Base-by-base conservation (phyloP, 106 monocot species). In the Posidonia australis region DNA sequence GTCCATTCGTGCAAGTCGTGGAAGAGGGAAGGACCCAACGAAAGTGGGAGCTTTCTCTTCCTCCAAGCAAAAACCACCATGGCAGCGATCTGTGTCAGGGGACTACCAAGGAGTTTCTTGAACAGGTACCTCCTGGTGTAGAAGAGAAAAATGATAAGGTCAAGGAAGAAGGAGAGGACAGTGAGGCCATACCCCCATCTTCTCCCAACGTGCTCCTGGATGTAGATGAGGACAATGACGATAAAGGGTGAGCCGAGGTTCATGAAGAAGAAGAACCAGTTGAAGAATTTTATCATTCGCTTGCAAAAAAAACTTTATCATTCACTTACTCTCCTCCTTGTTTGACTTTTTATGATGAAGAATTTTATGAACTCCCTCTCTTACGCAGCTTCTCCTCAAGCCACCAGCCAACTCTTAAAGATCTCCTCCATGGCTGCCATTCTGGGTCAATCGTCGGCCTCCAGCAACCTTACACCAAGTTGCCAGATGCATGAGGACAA, bases 271-370 rank as follows among this genome's bases (percentile, higher is more conserved):
- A n/a, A n/a, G n/a, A 86, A 86, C 83, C 83, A 86, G 74, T 59
- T 80, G 83, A 86, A 86, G 80, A 86, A 86, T n/a, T 16, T 60
- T 44, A 69, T 62, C 86, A 86, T 86, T 43, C n/a, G n/a, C n/a
- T n/a, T n/a, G n/a, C n/a, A n/a, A n/a, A n/a, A n/a, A n/a, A n/a
- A n/a, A n/a, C n/a, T n/a, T n/a, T n/a, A n/a, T n/a, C n/a, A n/a
- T n/a, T n/a, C 55, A 55, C 49, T 27, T 29, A 68, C 63, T 74
- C 72, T 86, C 86, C 32, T 1, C 54, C 13, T 14, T 62, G 72
- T 83, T 47, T 13, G 58, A 54, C 80, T 83, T n/a, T n/a, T n/a
- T n/a, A n/a, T n/a, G n/a, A n/a, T n/a, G n/a, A n/a, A n/a, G n/a
- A n/a, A n/a, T n/a, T n/a, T n/a, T n/a, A n/a, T n/a, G n/a, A n/a